Evolutionary conservation across 2,329 filamentous ascomycete genomes (phyloP).

Genomic region (Diaporthe velutina): DNA sequence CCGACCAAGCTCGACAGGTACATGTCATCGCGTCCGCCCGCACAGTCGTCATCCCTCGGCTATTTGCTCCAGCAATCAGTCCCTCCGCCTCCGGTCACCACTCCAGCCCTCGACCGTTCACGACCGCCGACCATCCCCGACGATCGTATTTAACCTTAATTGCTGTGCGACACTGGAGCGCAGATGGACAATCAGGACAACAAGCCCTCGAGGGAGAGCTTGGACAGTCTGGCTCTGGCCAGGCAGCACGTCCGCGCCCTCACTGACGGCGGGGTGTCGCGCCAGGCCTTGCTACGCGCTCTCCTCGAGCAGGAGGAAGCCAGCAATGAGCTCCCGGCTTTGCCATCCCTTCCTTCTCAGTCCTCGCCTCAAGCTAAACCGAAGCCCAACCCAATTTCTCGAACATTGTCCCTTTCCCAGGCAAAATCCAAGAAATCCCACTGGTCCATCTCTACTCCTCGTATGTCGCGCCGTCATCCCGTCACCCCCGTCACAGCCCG

Average conservation of each 20-base stretch:
- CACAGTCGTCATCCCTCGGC: constrained; percentile 15
- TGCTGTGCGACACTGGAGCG: constrained; percentile 4
- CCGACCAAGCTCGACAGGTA: constrained; percentile 27
- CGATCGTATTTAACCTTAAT: constrained; percentile 22
- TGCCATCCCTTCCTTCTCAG: constrained; percentile 33
- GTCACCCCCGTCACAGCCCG: background rate
- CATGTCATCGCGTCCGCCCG: background rate
- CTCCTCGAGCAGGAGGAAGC: constrained; percentile 48
- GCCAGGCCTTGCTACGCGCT: constrained; percentile 49
- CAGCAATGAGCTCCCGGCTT: constrained; percentile 29
- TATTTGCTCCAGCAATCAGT: constrained; percentile 17
- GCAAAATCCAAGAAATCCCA: constrained; percentile 32
- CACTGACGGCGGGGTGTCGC: constrained; percentile 47
- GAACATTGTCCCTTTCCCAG: constrained; percentile 36
- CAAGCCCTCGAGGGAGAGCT: constrained; percentile 45
- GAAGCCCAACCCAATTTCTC: constrained; percentile 31
- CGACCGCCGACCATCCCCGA: constrained; percentile 14
- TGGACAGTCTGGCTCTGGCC: constrained; percentile 48
- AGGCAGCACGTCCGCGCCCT: constrained; percentile 50
- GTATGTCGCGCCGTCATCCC: constrained; percentile 30
- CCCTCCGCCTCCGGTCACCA: background rate
- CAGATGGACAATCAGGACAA: constrained; percentile 44
- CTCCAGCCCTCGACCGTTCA: constrained; percentile 19
- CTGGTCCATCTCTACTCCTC: constrained; percentile 33
- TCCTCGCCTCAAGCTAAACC: constrained; percentile 25